Base-by-base conservation (phyloP, 2,329 filamentous ascomycete species). In the Chaetothyriales sp. region DNA sequence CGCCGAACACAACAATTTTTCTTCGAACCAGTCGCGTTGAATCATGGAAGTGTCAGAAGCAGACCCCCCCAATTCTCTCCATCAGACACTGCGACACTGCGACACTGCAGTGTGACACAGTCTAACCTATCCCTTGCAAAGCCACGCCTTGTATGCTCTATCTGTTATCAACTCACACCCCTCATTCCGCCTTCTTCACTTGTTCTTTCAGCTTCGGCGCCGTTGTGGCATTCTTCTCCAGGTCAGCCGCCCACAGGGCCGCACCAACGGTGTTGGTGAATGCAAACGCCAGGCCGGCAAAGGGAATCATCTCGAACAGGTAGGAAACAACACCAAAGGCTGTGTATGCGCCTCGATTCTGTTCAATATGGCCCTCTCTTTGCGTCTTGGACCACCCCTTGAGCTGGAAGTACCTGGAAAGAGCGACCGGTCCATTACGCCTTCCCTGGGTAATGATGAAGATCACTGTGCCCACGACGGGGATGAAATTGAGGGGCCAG, bases 201-300 rank as follows among this genome's bases (percentile, higher is more conserved):
- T 64, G 53, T 43, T 65, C 63, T 25, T 58, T 54, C 43, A 65
- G 53, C 7, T 52, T 55, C 25, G 64, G 57, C 26, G 63, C 59
- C 22, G 63, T 65, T 2, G 51, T 58, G 36, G 58, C 57, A 56
- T 54, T 60, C 51, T 66, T 69, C 65, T 93, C 87, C 52, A 93
- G 78, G 65, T 93, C 88, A 18, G 86, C 85, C 43, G 90, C 89
- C 88, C 88, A 95, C n/a, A 96, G 70, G 6, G 90, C 90, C 49
- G 89, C 90, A 6, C 88, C 90, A 52, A 94, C 87, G 1, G 86
- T 84, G 65, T 95, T 95, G 15, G 88, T 95, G 65, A 93, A 95
- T 0, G 84, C 77, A 62, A 95, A 94, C 54, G 90, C 75, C 49
- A 95, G 83, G 5, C 85, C 89, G 5, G 76, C 79, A 54, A 95